Base-by-base conservation (phyloP, 768 basidiomycete genomes). In the Rubroboletus satanas region DNA sequence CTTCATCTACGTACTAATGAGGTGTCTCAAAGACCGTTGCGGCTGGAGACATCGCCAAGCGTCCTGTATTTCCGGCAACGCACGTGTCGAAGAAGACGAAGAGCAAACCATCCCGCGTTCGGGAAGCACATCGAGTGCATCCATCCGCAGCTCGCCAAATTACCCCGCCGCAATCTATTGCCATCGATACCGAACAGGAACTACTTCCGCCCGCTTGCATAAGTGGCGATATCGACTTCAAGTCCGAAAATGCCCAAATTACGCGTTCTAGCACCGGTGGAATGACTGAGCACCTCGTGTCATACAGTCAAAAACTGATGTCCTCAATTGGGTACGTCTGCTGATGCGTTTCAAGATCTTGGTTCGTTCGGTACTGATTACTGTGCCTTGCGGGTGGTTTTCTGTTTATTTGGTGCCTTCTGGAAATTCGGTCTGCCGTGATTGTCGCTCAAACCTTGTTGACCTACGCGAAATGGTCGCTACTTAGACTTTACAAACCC, bases 241-340 rank as follows among this genome's bases (percentile, higher is more conserved):
- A 62, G 51, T 62, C 64, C 49, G 66, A 60, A 49, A 54, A 55
- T 23, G 52, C 50, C 26, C 49, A 49, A 48, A 54, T 50, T 56
- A 50, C 57, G 38, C 58, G 45, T 31, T 33, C 33, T 41, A 57
- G 61, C 39, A 60, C 66, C 51, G 69, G 67, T 36, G 76, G 75
- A 43, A 71, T 79, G 59, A 78, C 80, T 52, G 75, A 72, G 57
- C 73, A 76, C 61, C 74, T 83, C 59, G 66, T 84, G 62, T 74
- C 74, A 57, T 80, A 79, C 56, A 75, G 78, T 53, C 74, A 82
- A 66, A 73, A 72, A 51, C 53, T 80, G 56, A 74, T 77, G 58
- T 66, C 63, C 63, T 71, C 76, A 55, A 74, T 75, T 60, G 68
- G 74, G 79, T 81, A 69, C 51, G 80, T 75, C 66, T 63, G 64